These are phyloP conservation scores for Drechslera avenae DNA, from an alignment of 2,329 filamentous ascomycete species.

Conservation along the genomic window DNA sequence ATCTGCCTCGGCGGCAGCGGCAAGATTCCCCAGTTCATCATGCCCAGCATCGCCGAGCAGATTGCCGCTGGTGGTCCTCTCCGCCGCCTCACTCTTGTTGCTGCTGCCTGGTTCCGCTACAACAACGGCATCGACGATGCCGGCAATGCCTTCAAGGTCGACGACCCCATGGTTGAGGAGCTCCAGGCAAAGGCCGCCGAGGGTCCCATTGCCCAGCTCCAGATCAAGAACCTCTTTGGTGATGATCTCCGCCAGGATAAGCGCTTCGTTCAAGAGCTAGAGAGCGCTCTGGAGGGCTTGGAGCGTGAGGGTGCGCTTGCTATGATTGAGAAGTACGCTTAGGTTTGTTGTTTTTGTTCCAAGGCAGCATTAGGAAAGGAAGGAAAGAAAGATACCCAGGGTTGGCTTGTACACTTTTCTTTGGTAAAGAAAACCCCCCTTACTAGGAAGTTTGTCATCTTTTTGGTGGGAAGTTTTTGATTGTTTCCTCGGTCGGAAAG, in stretches of 20 bases:
- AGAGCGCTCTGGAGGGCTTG: constrained; percentile 28
- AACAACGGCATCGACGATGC: constrained; percentile 31
- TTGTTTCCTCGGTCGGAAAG: too few species aligned
- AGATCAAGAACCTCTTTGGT: constrained; percentile 29
- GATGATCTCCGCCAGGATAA: constrained; percentile 34
- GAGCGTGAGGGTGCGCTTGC: constrained; percentile 27
- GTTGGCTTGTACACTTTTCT: not conserved
- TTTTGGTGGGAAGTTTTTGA: not conserved
- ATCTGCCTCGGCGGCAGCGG: constrained; percentile 39
- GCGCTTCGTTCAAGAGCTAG: constrained; percentile 35
- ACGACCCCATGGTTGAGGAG: constrained; percentile 35
- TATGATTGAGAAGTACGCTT: constrained; percentile 28
- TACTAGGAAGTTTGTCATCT: not conserved
- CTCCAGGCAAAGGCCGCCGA: constrained; percentile 29
- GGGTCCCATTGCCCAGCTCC: constrained; percentile 18
- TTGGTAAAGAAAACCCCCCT: not conserved
- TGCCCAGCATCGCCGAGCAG: constrained; percentile 37
- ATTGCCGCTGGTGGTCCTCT: constrained; percentile 32
- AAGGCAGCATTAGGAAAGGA: not conserved
- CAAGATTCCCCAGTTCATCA: constrained; percentile 40
- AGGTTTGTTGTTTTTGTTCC: not conserved
- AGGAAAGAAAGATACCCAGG: constrained; percentile 4
- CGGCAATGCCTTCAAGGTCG: constrained; percentile 29
- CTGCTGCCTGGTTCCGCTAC: constrained; percentile 39
- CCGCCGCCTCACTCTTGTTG: constrained; percentile 30